Base-by-base conservation (phyloP, 2,329 filamentous ascomycete genomes). In the Leptosphaerulina australis region DNA sequence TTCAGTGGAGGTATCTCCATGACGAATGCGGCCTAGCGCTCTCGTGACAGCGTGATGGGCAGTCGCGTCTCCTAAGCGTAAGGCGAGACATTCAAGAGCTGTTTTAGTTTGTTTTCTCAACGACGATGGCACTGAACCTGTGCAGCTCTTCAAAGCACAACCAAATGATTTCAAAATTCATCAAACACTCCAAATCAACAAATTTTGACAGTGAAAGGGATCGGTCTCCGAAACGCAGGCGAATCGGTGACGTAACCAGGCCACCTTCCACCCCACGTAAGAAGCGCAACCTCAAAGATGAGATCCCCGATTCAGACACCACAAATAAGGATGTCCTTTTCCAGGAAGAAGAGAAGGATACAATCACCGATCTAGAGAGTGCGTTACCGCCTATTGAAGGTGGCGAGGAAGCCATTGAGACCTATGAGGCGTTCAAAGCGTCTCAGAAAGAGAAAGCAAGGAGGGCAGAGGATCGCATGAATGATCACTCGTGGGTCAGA, bases 361-460 rank as follows among this genome's bases (percentile, higher is more conserved):
- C 73, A 30, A 79, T 80, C 58, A 91, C 88, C 10, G 86, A 88
- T 45, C 76, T 92, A 35, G 88, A 91, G 63, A 85, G 80, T 55
- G 86, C 86, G 5, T 75, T 96, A 5, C 89, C 90, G 11, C 78
- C 81, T 0, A 77, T 93, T 2, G 65, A 62, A 57, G 82, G 82
- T 2, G 86, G 88, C 56, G 80, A 86, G 60, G 81, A 88, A 50
- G 88, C 90, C 2, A 89, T 96, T 50, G 81, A 88, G 55, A 84
- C 90, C 57, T 96, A 96, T 64, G 89, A 96, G 72, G 78, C 79
- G 2, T 85, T 86, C 56, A 83, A 83, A 59, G 81, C 82, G 21
- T 85, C 82, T 15, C 81, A 79, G 44, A 72, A 73, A 3, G 68
- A 75, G 8, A 67, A 77, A 7, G 64, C 65, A 25, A 64, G 55